These are phyloP conservation scores for Mimosa pudica DNA, from an alignment of 306 rosid genomes.

Conservation along the genomic window DNA sequence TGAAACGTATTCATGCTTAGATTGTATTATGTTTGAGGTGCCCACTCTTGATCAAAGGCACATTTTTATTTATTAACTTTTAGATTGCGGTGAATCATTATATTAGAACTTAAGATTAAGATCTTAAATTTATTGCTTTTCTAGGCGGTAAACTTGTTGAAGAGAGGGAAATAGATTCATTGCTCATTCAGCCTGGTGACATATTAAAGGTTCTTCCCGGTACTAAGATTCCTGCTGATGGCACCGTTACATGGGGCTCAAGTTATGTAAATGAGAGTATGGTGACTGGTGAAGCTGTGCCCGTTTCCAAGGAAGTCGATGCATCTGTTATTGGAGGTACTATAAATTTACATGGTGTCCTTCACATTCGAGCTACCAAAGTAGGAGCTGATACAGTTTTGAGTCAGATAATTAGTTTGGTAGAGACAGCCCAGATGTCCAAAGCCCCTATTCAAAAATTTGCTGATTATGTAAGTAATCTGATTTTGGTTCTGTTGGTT, in stretches of 20 bases:
- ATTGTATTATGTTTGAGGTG: slow-evolving; percentile 28
- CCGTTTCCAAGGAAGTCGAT: slow-evolving; percentile 74
- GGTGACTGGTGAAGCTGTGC: slow-evolving; percentile 95
- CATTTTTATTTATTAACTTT: slow-evolving; percentile 3
- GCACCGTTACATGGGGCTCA: slow-evolving; percentile 83
- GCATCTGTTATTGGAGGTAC: slow-evolving; percentile 89
- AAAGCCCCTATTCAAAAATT: slow-evolving; percentile 99
- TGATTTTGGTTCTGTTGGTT: slow-evolving; percentile 29
- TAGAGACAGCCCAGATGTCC: slow-evolving; percentile 98
- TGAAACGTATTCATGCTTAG: slow-evolving; percentile 22
- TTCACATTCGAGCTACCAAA: slow-evolving; percentile 78
- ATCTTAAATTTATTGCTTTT: slow-evolving; percentile 29
- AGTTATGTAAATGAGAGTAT: slow-evolving; percentile 94
- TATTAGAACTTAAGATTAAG: slow-evolving; percentile 19
- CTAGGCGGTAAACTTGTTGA: slow-evolving; percentile 65
- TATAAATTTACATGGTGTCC: slow-evolving; percentile 85
- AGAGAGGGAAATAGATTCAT: slow-evolving; percentile 92
- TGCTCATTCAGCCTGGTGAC: slow-evolving; percentile 88
- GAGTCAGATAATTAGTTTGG: slow-evolving; percentile 95
- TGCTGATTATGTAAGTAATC: slow-evolving; percentile 92
- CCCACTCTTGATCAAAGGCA: slow-evolving; percentile 19
- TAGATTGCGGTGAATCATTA: not conserved
- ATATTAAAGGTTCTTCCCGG: slow-evolving; percentile 93
- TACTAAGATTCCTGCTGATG: slow-evolving; percentile 91
- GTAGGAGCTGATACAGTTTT: slow-evolving; percentile 93